phyloP scores from a whole-genome alignment of 192 early-diverging fungal genomes.

The Backusella circina region DNA sequence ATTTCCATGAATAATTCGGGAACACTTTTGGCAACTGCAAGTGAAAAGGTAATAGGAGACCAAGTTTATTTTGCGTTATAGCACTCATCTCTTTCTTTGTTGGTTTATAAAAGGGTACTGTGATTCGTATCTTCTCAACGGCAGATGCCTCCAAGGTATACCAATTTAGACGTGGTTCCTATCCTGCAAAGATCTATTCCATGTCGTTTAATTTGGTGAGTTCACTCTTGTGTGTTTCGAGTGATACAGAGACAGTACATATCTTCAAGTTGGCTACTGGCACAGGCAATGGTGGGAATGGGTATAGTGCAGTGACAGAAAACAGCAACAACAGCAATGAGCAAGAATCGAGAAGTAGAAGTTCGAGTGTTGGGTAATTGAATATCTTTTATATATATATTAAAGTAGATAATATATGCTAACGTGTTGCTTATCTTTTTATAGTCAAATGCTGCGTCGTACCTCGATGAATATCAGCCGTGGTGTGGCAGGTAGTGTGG shows the following conservation, averaged over 20 bases:
- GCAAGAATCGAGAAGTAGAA: slow-evolving; percentile 12
- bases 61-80: too few relatives aligned
- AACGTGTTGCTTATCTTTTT: neutral
- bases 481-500: slow-evolving; percentile 74
- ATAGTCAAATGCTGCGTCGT: slow-evolving; percentile 51
- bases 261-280: slow-evolving; percentile 70
- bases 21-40: slow-evolving; percentile 90
- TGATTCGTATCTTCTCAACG: slow-evolving; percentile 92
- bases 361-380: slow-evolving; percentile 39
- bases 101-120: slow-evolving; percentile 64
- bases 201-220: slow-evolving; percentile 78
- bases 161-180: slow-evolving; percentile 94
- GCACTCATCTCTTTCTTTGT: too few relatives aligned
- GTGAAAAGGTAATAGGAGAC: slow-evolving; percentile 80
- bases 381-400: too few relatives aligned
- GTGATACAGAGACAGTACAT: slow-evolving; percentile 94
- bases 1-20: slow-evolving; percentile 89
- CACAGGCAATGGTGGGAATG: slow-evolving; percentile 10
- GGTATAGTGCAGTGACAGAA: too few relatives aligned
- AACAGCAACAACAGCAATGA: neutral
- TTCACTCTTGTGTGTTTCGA: slow-evolving; percentile 77
- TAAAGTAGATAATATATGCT: too few relatives aligned
- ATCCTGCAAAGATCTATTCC: slow-evolving; percentile 88
- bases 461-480: slow-evolving; percentile 58
- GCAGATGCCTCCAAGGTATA: slow-evolving; percentile 81